phyloP scores from a whole-genome alignment of 345 rosid species.

The Carallia pectinifolia region DNA sequence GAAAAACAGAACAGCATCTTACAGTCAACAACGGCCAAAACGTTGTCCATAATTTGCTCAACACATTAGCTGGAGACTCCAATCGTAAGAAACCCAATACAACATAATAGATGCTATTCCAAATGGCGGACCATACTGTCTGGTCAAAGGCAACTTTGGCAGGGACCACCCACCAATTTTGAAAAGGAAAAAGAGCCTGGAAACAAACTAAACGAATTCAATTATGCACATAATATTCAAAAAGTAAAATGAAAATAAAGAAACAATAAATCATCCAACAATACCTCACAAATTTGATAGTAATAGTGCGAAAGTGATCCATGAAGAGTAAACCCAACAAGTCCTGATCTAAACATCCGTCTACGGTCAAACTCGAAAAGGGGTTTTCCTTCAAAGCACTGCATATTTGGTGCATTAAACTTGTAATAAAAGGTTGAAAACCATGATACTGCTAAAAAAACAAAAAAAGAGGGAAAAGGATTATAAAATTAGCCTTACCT shows the following conservation, averaged over 20 bases:
- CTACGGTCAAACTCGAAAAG: constrained; percentile 64
- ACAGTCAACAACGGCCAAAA: constrained; percentile 83
- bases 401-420: constrained; percentile 16
- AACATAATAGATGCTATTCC: constrained; percentile 80
- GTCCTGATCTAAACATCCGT: constrained; percentile 80
- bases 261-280: constrained; percentile 5
- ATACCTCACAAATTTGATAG: constrained; percentile 89
- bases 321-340: constrained; percentile 90
- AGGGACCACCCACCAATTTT: constrained; percentile 94
- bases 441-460: background rate
- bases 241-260: background rate
- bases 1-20: constrained; percentile 17
- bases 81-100: constrained; percentile 70
- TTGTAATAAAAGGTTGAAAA: constrained; percentile 3
- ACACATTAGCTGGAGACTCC: constrained; percentile 55
- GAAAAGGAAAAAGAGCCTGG: constrained; percentile 75
- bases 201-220: constrained; percentile 25
- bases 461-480: background rate
- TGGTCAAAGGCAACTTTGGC: constrained; percentile 88
- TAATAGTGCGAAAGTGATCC: constrained; percentile 94
- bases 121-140: constrained; percentile 80
- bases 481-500: constrained; percentile 39
- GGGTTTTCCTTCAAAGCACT: constrained; percentile 90
- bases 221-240: constrained; percentile 5
- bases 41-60: constrained; percentile 58